A percentile compares a stretch with the other conserved stretches of the same genome.
phyloP scores from a whole-genome alignment of 805 yeast genomes.

The Sugiyamaella boreocaroliniensis region DNA sequence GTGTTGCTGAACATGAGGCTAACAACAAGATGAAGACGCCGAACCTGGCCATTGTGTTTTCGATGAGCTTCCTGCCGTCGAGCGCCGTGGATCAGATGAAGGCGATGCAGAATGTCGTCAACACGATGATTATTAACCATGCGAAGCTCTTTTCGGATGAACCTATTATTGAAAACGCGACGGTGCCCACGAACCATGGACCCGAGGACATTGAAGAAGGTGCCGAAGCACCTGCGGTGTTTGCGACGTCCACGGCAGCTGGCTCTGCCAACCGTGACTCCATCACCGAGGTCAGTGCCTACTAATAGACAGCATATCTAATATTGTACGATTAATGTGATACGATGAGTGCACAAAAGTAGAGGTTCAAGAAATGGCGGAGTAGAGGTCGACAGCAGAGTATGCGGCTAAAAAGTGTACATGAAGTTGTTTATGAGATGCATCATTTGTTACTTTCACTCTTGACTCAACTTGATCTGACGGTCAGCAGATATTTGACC shows the following conservation, averaged over 20 bases:
- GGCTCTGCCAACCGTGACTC: constrained; percentile 18
- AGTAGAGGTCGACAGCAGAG: no score
- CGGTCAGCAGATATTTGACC: no score
- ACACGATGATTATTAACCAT: constrained; percentile 38
- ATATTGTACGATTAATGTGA: neutral
- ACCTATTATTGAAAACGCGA: constrained; percentile 1
- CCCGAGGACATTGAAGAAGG: neutral
- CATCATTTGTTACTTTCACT: no score
- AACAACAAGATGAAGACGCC: constrained; percentile 82
- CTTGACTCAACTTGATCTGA: no score
- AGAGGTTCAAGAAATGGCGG: no score
- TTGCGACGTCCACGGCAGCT: constrained; percentile 3
- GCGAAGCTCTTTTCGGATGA: constrained; percentile 25
- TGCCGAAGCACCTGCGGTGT: constrained; percentile 1
- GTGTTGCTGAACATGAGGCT: constrained; percentile 59
- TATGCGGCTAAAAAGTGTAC: no score
- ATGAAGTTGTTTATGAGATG: no score
- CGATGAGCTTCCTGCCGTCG: constrained; percentile 49
- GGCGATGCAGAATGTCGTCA: constrained; percentile 47
- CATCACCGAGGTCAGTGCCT: constrained; percentile 23
- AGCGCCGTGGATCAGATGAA: constrained; percentile 36
- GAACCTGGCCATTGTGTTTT: constrained; percentile 83
- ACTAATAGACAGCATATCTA: constrained; percentile 7
- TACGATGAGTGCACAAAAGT: neutral
- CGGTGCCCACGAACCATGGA: neutral